These are phyloP conservation scores for Thoreauomyces humboldtii DNA, from an alignment of 192 early-diverging fungal species.

Conservation along the genomic window DNA sequence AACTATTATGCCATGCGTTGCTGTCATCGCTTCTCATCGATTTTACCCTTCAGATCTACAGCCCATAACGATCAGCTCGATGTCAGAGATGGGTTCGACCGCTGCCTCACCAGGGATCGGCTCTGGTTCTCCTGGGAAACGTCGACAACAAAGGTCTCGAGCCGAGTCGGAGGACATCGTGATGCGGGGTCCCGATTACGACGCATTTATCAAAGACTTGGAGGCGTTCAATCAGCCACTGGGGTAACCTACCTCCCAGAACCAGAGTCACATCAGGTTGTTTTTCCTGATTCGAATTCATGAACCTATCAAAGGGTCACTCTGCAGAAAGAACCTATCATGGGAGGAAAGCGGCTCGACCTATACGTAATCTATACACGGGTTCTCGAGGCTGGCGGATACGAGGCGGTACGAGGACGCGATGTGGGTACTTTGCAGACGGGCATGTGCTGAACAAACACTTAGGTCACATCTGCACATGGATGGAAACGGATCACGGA, in stretches of 20 bases:
- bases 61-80: no score
- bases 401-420: conserved; percentile 48
- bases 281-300: conserved; percentile 12
- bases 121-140: background rate
- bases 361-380: conserved; percentile 47
- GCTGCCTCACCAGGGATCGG: no score
- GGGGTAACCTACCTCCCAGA: no score
- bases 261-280: no score
- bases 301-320: conserved; percentile 8
- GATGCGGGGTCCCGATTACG: conserved; percentile 68
- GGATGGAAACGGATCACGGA: conserved; percentile 72
- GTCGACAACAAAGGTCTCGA: conserved; percentile 5
- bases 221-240: conserved; percentile 66
- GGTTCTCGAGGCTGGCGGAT: conserved; percentile 67
- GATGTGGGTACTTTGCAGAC: conserved; percentile 33
- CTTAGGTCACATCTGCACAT: conserved; percentile 57
- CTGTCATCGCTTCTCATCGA: no score
- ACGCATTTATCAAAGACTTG: conserved; percentile 64
- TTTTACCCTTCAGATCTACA: no score
- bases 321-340: conserved; percentile 56
- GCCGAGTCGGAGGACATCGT: conserved; percentile 54
- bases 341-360: conserved; percentile 76
- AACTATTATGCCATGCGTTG: no score
- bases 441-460: no score
- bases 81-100: no score